Evolutionary conservation across 345 rosid genomes (phyloP).

Genomic region (Reutealis trisperma): DNA sequence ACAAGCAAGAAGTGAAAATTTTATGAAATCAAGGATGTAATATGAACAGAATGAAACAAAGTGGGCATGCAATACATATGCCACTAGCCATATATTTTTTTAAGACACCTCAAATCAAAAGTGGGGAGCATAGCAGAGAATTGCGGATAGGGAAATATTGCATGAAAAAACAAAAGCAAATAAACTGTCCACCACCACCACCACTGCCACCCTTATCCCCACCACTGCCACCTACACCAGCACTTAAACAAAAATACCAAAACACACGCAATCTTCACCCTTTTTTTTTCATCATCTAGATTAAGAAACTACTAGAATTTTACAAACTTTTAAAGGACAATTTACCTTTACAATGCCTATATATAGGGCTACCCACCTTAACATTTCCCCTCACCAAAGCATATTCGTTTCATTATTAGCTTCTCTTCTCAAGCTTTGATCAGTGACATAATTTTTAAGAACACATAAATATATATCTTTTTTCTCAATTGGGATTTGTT

Average conservation of each 20-base stretch:
- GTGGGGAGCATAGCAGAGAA: background rate
- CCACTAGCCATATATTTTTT: background rate
- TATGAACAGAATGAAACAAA: background rate
- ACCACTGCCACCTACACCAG: conserved; percentile 8
- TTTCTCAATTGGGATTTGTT: background rate
- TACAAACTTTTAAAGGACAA: background rate
- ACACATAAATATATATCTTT: background rate
- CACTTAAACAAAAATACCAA: background rate
- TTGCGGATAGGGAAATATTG: conserved; percentile 1
- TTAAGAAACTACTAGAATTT: conserved; percentile 14
- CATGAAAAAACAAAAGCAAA: background rate
- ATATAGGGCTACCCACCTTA: conserved; percentile 13
- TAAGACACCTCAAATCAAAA: conserved; percentile 6
- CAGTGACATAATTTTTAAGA: no score
- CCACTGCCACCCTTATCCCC: background rate
- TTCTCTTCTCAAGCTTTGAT: background rate
- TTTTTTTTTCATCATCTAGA: no score
- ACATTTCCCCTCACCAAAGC: conserved; percentile 10
- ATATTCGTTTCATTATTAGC: background rate
- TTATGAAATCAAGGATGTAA: no score
- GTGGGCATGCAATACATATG: background rate
- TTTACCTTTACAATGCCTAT: conserved; percentile 7
- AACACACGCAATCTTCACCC: no score
- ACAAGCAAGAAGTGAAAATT: no score
- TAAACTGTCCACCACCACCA: conserved; percentile 11